Base-by-base conservation (phyloP, 805 yeast species). In the Wickerhamiella musiphila region DNA sequence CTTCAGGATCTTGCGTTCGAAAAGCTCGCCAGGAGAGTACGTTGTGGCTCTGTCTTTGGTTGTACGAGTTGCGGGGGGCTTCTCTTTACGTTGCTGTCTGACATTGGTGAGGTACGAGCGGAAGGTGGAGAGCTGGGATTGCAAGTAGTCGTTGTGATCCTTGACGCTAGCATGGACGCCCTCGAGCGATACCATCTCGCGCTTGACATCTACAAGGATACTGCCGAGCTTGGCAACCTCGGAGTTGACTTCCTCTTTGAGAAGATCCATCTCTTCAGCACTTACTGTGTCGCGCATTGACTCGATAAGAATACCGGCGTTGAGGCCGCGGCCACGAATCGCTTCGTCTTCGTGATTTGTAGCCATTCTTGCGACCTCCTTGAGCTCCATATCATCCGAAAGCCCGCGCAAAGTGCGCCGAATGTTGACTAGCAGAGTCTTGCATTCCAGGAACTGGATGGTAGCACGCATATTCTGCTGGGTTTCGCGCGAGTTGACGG, bases 61-160 rank as follows among this genome's bases (percentile, higher is more conserved):
- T 15, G 18, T 6, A 6, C 27, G 22, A 28, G 18, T 7, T 23
- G 31, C 23, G 11, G 31, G 10, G 23, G 23, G 23, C n/a, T 10
- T 15, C 12, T 12, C 32, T 5, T 12, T 22, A 15, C 18, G n/a
- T 3, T 51, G 56, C 29, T 40, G 37, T 12, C 59, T 45, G 14
- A 53, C 57, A 26, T 56, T 55, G 32, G 40, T 32, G 34, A 56
- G 40, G 35, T 56, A 56, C 16, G 57, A 51, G 19, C 51, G 40
- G 41, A 52, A 56, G 4, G 57, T 53, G 24, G 54, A 54, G 15
- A 56, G 36, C 39, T 56, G 60, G 3, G 49, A 36, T 19, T 45
- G 39, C 13, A 56, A 46, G 31, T 56, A 54, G 32, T 49, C 53
- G 29, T 56, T 54, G 35, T 52, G 59, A 24, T 56, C 59, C 7